Evolutionary conservation across 345 rosid species (phyloP), one percentile per base, ranked within the genome.

Genomic region (Citrus cavaleriei): DNA sequence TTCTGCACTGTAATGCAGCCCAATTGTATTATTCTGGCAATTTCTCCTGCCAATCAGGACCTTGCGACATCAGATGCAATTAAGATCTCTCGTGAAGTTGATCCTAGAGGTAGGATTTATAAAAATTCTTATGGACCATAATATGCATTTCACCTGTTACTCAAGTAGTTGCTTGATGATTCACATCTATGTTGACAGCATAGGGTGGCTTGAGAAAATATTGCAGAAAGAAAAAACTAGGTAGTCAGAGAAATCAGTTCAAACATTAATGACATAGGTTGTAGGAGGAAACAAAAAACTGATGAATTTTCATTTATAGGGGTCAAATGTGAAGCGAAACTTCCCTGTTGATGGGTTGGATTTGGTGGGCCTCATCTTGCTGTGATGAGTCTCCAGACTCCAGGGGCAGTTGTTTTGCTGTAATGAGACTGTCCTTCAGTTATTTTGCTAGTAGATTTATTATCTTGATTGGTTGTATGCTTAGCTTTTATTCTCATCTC

Each of bases 21-120:
- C 77, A 95, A 95, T 82, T 89, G 94, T 75, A 95, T 95, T 79
- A 91, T 93, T 80, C 83, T 95, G 51, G 99, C 99, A 79, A 93
- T 95, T 85, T 95, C 99, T 80, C 99, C 98, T 72, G 99, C 99
- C 78, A 95, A 93, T 87, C 99, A 95, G 83, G 99, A 95, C 90
- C 98, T 95, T 80, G 99, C 99, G 37, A 95, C 99, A 22, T 93
- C 98, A 34, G 98, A 95, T 86, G 99, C 99, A 66, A 95, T 95
- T 87, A 93, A 89, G 87, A 93, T 95, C 76, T 90, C 96, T 78
- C 97, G 99, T 78, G 98, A 95, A 88, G 96, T 95, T 72, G 99
- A 95, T 83, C 98, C 99, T 55, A 95, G 83, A 90, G 99, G 98
- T 92, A 81, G 79, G 49, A 21, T 69, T 80, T 70, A 46, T 63